Percentiles rank a stretch among this genome's conserved stretches.
phyloP scores from a whole-genome alignment of 2,329 filamentous ascomycete species.

The Chaetothyriales sp. region DNA sequence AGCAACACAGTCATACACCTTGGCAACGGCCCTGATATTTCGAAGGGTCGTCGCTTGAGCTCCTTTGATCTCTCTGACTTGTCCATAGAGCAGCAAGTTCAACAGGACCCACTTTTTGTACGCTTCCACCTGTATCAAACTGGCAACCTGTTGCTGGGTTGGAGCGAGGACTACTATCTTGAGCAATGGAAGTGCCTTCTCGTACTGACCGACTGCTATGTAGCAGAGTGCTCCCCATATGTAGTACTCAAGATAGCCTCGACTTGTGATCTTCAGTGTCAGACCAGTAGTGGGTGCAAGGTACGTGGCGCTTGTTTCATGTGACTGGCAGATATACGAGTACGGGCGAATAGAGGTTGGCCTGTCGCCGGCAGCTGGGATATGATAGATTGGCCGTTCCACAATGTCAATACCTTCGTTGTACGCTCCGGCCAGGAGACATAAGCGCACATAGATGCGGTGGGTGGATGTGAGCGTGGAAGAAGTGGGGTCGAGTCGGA shows the following conservation, averaged over 20 bases:
- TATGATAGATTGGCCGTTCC: slow-evolving; percentile 29
- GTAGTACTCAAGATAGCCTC: slow-evolving; percentile 50
- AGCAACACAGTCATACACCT: slow-evolving; percentile 58
- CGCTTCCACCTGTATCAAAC: slow-evolving; percentile 70
- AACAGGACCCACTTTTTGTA: slow-evolving; percentile 86
- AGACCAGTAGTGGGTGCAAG: slow-evolving; percentile 27
- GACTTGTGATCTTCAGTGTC: slow-evolving; percentile 27
- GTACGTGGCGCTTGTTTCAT: slow-evolving; percentile 22
- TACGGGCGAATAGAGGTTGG: slow-evolving; percentile 8
- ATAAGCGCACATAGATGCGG: slow-evolving; percentile 28
- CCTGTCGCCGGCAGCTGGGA: slow-evolving; percentile 23
- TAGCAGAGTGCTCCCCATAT: slow-evolving; percentile 51
- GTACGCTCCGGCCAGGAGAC: slow-evolving; percentile 30
- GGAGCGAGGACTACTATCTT: slow-evolving; percentile 56
- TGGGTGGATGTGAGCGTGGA: slow-evolving; percentile 33
- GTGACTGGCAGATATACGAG: slow-evolving; percentile 20
- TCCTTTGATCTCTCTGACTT: slow-evolving; percentile 37
- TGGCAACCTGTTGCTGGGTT: slow-evolving; percentile 46
- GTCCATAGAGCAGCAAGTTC: slow-evolving; percentile 57
- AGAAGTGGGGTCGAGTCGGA: slow-evolving; percentile 31
- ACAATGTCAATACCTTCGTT: slow-evolving; percentile 28
- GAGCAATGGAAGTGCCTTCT: slow-evolving; percentile 47
- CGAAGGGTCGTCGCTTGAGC: slow-evolving; percentile 42
- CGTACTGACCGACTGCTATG: slow-evolving; percentile 48
- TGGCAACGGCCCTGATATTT: slow-evolving; percentile 45